phyloP scores from a whole-genome alignment of 768 basidiomycete species.

The Lepiota venenata region DNA sequence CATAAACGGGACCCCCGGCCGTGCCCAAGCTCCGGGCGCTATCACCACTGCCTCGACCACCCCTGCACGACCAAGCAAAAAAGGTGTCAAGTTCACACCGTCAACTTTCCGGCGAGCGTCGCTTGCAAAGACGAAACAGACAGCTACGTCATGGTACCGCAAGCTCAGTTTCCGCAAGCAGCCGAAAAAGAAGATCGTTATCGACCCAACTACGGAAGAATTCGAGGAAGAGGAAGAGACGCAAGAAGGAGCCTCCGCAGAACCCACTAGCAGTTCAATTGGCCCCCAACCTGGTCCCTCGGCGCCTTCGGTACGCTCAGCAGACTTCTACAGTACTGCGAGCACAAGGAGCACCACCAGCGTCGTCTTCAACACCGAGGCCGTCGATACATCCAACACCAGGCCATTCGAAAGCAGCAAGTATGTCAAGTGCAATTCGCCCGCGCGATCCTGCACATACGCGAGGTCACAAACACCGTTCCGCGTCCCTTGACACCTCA shows the following conservation, averaged over 20 bases:
- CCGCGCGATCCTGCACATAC: background rate
- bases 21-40: slow-evolving; percentile 10
- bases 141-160: slow-evolving; percentile 37
- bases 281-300: background rate
- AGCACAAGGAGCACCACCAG: background rate
- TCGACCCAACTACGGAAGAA: slow-evolving; percentile 29
- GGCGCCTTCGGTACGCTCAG: background rate
- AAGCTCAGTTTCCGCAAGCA: slow-evolving; percentile 33
- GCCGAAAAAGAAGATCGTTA: slow-evolving; percentile 23
- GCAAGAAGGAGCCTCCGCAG: background rate
- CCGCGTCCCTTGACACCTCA: slow-evolving; percentile 6
- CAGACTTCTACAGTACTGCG: background rate
- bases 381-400: background rate
- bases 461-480: slow-evolving; percentile 3
- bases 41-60: slow-evolving; percentile 8
- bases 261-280: background rate
- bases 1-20: background rate
- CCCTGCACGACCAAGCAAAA: slow-evolving; percentile 9
- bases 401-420: slow-evolving; percentile 11
- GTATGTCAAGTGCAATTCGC: background rate
- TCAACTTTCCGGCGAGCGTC: slow-evolving; percentile 19
- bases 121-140: slow-evolving; percentile 27
- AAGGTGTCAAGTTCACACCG: slow-evolving; percentile 21
- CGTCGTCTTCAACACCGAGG: background rate
- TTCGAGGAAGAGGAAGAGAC: slow-evolving; percentile 22